Evolutionary conservation across 1,284 basidiomycete species (phyloP).

Genomic region (Paramarasmius palmivorus): DNA sequence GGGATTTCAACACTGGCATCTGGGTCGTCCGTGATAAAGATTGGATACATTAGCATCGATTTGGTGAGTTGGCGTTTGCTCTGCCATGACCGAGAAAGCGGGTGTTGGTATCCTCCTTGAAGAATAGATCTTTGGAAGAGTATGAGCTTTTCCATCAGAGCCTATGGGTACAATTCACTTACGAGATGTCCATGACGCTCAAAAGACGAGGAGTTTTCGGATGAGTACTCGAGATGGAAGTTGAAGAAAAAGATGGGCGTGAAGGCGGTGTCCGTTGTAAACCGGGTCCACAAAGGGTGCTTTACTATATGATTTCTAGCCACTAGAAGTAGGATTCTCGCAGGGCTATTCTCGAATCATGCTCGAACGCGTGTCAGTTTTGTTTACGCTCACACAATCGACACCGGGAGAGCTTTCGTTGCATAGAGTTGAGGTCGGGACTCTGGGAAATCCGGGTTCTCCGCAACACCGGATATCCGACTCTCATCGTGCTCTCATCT

Average conservation of each 20-base stretch:
- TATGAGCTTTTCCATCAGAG: not conserved
- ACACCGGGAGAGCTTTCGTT: too few relatives aligned
- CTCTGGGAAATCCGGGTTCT: too few relatives aligned
- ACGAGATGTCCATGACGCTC: conserved; percentile 43
- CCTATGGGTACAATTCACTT: conserved; percentile 16
- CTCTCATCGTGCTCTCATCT: too few relatives aligned
- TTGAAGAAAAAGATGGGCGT: not conserved
- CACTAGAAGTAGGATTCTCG: too few relatives aligned
- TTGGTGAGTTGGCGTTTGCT: conserved; percentile 75
- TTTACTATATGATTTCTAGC: not conserved
- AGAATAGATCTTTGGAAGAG: conserved; percentile 63
- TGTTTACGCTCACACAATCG: too few relatives aligned
- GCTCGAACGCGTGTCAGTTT: too few relatives aligned
- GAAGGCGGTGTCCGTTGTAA: not conserved
- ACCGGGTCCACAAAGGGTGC: not conserved
- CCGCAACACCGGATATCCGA: too few relatives aligned
- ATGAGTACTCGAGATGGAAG: not conserved
- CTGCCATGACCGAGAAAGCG: conserved; percentile 86
- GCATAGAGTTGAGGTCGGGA: too few relatives aligned
- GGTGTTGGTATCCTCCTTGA: conserved; percentile 92
- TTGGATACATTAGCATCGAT: conserved; percentile 96
- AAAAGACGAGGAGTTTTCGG: not conserved
- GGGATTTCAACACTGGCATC: conserved; percentile 78
- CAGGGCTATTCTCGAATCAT: too few relatives aligned
- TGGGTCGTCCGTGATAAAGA: conserved; percentile 94